These are phyloP conservation scores for Rickenella mellea DNA, from an alignment of 768 basidiomycete species.

Conservation along the genomic window DNA sequence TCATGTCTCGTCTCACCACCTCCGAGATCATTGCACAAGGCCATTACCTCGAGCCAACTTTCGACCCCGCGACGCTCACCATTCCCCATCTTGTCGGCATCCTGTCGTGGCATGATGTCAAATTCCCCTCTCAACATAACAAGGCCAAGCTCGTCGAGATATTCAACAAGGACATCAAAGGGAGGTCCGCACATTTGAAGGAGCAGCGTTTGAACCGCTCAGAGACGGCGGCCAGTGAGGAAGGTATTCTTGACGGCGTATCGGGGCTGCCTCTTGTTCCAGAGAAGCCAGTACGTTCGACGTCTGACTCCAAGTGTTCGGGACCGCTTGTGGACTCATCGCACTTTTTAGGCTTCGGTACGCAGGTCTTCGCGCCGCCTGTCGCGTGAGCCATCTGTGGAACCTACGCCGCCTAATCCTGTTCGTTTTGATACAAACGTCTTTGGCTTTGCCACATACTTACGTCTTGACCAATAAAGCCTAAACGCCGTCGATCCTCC, in stretches of 20 bases:
- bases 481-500: constrained; percentile 74
- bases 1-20: constrained; percentile 73
- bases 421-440: constrained; percentile 28
- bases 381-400: constrained; percentile 44
- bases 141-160: constrained; percentile 68
- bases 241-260: constrained; percentile 75
- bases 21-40: constrained; percentile 66
- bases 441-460: constrained; percentile 6
- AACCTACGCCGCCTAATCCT: constrained; percentile 40
- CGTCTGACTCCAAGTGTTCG: constrained; percentile 4
- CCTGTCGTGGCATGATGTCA: constrained; percentile 66
- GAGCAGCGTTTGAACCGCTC: constrained; percentile 56
- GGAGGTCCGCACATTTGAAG: constrained; percentile 45
- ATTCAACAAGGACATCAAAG: constrained; percentile 72
- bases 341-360: constrained; percentile 17
- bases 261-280: constrained; percentile 61
- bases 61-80: constrained; percentile 64
- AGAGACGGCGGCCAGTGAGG: constrained; percentile 68
- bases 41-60: constrained; percentile 72
- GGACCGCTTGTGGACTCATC: constrained; percentile 3
- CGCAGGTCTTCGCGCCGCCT: constrained; percentile 58
- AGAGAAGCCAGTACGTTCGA: constrained; percentile 33
- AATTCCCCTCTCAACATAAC: constrained; percentile 64
- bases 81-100: constrained; percentile 76
- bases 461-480: constrained; percentile 27